Base-by-base conservation (phyloP, 768 basidiomycete genomes). In the Lactarius trivialis region DNA sequence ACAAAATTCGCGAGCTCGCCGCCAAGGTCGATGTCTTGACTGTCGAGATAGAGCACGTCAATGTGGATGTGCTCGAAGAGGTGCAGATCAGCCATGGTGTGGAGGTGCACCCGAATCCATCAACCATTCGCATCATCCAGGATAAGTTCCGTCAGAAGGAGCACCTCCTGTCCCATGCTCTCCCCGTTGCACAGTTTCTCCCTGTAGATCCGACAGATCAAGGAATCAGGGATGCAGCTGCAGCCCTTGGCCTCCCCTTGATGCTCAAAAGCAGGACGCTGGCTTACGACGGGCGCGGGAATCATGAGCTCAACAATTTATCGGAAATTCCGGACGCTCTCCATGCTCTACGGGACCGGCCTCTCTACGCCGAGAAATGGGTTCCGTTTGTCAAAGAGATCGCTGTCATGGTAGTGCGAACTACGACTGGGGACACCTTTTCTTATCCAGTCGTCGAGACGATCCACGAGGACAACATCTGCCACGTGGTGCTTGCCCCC, bases 201-300 rank as follows among this genome's bases (percentile, higher is more conserved):
- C 68, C 74, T 0, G 82, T 96, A 2, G 83, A 86, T 4, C 74
- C 81, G 0, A 78, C 81, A 0, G 68, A 74, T 0, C 77, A 81
- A 49, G 77, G 84, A 1, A 76, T 91, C 15, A 72, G 75, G 34
- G 75, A 76, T 17, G 88, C 82, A 2, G 80, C 81, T 0, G 66
- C 78, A 12, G 73, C 71, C 32, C 77, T 98, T 7, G 93, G 96
- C 1, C 77, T 93, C 11, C 95, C 96, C 0, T 75, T 97, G 53
- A 97, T 99, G 95, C 81, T 99, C 64, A 98, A 99, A 76, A 91
- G 88, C 62, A 81, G 92, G n/a, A 96, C 91, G 0, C 76, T 95
- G 60, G 97, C 95, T 0, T 99, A 99, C 72, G 96, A 98, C 70
- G 97, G 97, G 3, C 79, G 93, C 60, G 97, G 97, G 6, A 99